Evolutionary conservation across 176 grass and related monocot genomes (phyloP).

Genomic region (Eragrostis curvula): DNA sequence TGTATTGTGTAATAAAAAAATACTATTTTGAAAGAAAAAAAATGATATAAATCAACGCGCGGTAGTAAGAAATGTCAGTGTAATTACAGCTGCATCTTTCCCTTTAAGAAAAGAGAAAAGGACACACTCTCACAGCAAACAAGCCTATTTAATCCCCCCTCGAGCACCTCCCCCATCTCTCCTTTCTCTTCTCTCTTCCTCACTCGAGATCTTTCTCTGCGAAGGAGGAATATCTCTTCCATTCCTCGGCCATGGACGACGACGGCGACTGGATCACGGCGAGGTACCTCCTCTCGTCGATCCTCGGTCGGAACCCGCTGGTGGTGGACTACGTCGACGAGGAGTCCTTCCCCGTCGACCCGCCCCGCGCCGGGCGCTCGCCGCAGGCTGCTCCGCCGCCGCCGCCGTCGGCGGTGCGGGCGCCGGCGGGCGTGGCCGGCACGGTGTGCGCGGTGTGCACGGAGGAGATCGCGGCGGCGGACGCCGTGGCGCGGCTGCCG

Average conservation of each 20-base stretch:
- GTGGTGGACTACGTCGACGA: slow-evolving; percentile 60
- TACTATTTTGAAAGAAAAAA: no score
- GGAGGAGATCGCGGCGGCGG: slow-evolving; percentile 48
- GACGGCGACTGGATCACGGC: slow-evolving; percentile 61
- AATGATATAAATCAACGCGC: no score
- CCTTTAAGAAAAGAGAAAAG: neutral
- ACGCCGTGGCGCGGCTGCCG: slow-evolving; percentile 44
- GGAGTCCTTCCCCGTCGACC: slow-evolving; percentile 56
- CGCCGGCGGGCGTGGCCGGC: slow-evolving; percentile 30
- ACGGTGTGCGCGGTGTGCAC: slow-evolving; percentile 55
- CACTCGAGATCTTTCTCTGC: neutral
- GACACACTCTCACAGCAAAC: neutral
- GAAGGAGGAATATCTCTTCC: neutral
- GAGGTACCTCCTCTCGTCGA: slow-evolving; percentile 55
- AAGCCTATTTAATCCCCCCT: slow-evolving; percentile 24
- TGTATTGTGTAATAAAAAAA: no score
- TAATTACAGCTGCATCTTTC: neutral
- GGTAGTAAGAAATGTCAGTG: neutral
- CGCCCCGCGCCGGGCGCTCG: neutral
- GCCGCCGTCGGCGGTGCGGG: slow-evolving; percentile 33
- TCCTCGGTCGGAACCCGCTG: slow-evolving; percentile 41
- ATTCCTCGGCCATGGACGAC: slow-evolving; percentile 33
- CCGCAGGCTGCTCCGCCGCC: neutral
- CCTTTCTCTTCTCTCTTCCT: neutral
- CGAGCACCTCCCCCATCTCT: neutral